phyloP scores from a whole-genome alignment of 768 basidiomycete species.

The Hydnum rufescens region DNA sequence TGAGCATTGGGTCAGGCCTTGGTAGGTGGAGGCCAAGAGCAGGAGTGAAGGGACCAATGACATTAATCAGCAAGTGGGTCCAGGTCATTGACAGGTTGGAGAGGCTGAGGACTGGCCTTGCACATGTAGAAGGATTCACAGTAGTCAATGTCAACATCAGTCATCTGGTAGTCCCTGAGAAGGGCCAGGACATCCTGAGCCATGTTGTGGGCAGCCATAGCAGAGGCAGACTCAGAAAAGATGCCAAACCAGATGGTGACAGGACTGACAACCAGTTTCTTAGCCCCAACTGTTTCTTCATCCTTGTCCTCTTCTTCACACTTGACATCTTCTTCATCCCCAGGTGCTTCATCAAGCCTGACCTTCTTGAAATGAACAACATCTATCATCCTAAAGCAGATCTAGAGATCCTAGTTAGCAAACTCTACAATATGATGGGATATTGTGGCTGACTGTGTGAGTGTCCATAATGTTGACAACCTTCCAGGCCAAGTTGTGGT shows the following conservation, averaged over 20 bases:
- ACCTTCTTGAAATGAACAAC: too few species aligned
- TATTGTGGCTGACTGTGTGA: not conserved
- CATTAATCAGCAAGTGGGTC: conserved; percentile 3
- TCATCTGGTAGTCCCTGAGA: conserved; percentile 4
- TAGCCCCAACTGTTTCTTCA: not conserved
- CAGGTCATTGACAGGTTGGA: conserved; percentile 7
- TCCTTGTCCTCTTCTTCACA: conserved; percentile 10
- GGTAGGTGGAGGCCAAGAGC: conserved; percentile 2
- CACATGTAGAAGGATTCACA: conserved; percentile 4
- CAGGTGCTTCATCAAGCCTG: conserved; percentile 10
- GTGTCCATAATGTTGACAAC: conserved; percentile 8
- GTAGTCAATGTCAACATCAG: conserved; percentile 5
- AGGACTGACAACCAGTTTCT: conserved; percentile 5
- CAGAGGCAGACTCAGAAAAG: conserved; percentile 2
- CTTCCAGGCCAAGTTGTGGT: conserved; percentile 7
- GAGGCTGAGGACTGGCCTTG: conserved; percentile 6
- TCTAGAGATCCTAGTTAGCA: too few species aligned
- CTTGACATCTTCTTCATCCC: conserved; percentile 11
- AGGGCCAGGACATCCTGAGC: conserved; percentile 6
- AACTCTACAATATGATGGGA: not conserved
- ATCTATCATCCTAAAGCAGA: too few species aligned
- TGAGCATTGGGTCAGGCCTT: not conserved
- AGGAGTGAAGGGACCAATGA: conserved; percentile 4
- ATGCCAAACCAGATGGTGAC: conserved; percentile 10
- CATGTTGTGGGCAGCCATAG: conserved; percentile 5